Conservation (phyloP, 2,329 filamentous ascomycete species). For the Colletotrichum zoysiae region DNA sequence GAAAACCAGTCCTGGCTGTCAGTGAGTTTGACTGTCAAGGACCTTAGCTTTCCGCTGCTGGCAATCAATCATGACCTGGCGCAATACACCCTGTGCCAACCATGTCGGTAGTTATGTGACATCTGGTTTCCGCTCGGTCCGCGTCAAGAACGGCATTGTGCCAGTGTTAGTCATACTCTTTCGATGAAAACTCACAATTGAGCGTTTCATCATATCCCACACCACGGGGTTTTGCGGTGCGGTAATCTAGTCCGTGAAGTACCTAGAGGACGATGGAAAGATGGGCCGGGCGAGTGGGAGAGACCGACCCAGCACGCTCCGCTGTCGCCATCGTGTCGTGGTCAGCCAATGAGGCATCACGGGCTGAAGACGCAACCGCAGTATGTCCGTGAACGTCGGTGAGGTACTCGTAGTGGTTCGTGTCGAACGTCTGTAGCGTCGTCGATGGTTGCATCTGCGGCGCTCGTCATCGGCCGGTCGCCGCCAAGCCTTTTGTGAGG, state of each 20-base stretch:
- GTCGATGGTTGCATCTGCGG: slow-evolving; percentile 20
- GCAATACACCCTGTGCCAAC: slow-evolving; percentile 23
- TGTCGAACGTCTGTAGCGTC: slow-evolving; percentile 13
- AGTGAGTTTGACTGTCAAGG: background rate
- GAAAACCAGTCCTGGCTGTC: slow-evolving; percentile 13
- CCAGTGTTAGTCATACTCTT: slow-evolving; percentile 4
- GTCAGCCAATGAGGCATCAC: slow-evolving; percentile 15
- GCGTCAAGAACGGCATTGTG: slow-evolving; percentile 3
- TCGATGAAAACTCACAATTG: slow-evolving; percentile 9
- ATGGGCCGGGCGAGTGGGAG: background rate
- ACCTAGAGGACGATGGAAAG: slow-evolving; percentile 4
- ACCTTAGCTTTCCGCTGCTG: background rate
- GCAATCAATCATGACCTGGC: slow-evolving; percentile 28
- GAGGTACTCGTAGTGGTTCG: background rate
- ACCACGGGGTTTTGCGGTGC: slow-evolving; percentile 13
- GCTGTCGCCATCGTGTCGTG: slow-evolving; percentile 15
- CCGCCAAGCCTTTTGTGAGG: slow-evolving; percentile 2
- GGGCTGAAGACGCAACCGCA: slow-evolving; percentile 5
- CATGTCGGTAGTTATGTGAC: slow-evolving; percentile 19
- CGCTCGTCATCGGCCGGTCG: slow-evolving; percentile 29
- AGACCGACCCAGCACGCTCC: slow-evolving; percentile 19
- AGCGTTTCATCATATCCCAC: slow-evolving; percentile 34
- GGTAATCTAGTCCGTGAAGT: slow-evolving; percentile 19
- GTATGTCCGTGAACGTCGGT: slow-evolving; percentile 20
- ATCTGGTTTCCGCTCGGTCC: slow-evolving; percentile 22